Evolutionary conservation across 306 rosid genomes (phyloP).

Genomic region (Ammopiptanthus mongolicus): DNA sequence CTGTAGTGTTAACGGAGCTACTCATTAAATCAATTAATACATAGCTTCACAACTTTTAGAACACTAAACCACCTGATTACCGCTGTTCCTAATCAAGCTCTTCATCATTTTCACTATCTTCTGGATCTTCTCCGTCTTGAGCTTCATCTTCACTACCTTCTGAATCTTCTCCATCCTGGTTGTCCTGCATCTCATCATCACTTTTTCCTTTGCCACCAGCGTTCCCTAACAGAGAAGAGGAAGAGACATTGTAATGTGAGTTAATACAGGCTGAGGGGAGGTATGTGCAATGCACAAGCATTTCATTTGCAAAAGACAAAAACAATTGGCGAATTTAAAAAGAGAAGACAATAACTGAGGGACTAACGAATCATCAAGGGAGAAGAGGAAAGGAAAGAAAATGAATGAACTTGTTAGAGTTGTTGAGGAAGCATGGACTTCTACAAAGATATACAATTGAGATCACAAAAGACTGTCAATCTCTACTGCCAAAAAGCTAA

Average conservation of each 20-base stretch:
- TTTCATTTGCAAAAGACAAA: background rate
- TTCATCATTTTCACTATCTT: slow-evolving; percentile 12
- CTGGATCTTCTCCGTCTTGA: slow-evolving; percentile 16
- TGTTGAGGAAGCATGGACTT: background rate
- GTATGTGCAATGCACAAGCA: background rate
- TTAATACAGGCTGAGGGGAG: background rate
- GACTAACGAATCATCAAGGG: background rate
- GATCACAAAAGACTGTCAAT: background rate
- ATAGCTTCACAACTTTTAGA: background rate
- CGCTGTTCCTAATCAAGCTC: slow-evolving; percentile 14
- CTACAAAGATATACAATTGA: background rate
- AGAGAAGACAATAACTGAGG: background rate
- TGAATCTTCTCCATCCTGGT: slow-evolving; percentile 14
- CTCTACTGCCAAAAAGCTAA: background rate
- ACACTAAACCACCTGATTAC: background rate
- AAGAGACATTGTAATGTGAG: background rate
- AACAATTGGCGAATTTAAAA: background rate
- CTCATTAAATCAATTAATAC: background rate
- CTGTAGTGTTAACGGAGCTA: background rate
- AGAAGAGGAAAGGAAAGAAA: background rate
- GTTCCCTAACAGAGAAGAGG: slow-evolving; percentile 28
- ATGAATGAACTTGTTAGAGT: background rate
- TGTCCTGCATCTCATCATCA: slow-evolving; percentile 44
- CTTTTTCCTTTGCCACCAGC: slow-evolving; percentile 35
- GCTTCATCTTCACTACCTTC: slow-evolving; percentile 33